These are phyloP conservation scores for Solanum aculeatissimum DNA, from an alignment of 305 asterid genomes.

Conservation along the genomic window DNA sequence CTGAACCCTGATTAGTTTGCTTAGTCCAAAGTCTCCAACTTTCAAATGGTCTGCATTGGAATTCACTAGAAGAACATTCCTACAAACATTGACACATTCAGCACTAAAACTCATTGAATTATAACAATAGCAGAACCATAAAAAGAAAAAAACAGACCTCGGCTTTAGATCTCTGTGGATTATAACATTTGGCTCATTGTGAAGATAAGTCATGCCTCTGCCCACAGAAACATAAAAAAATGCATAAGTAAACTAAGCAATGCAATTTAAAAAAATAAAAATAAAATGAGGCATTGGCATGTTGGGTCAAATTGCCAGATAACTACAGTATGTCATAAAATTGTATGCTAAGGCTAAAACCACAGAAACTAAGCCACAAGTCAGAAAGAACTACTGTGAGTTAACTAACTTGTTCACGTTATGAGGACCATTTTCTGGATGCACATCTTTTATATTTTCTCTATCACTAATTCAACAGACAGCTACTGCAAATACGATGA, in stretches of 20 bases:
- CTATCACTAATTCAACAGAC: background rate
- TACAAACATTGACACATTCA: conserved; percentile 22
- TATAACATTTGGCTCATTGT: conserved; percentile 89
- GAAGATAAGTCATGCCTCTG: conserved; percentile 99
- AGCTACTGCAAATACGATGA: background rate
- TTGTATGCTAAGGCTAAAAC: background rate
- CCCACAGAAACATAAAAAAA: conserved; percentile 5
- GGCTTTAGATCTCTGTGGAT: conserved; percentile 96
- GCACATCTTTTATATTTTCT: background rate
- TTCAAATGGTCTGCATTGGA: conserved; percentile 88
- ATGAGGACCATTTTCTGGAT: background rate
- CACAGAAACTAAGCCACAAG: background rate
- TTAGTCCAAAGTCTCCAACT: conserved; percentile 96
- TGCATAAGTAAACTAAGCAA: background rate
- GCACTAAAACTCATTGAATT: background rate
- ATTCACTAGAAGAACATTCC: conserved; percentile 96
- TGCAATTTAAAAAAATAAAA: background rate
- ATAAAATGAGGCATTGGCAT: background rate
- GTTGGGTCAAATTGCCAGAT: background rate
- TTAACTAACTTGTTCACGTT: background rate
- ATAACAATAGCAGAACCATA: background rate
- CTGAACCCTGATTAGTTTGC: conserved; percentile 87
- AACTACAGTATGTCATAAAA: background rate
- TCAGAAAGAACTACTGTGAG: background rate
- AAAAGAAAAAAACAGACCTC: conserved; percentile 40